Base-by-base conservation (phyloP, 306 rosid species). In the Begonia masoniana region DNA sequence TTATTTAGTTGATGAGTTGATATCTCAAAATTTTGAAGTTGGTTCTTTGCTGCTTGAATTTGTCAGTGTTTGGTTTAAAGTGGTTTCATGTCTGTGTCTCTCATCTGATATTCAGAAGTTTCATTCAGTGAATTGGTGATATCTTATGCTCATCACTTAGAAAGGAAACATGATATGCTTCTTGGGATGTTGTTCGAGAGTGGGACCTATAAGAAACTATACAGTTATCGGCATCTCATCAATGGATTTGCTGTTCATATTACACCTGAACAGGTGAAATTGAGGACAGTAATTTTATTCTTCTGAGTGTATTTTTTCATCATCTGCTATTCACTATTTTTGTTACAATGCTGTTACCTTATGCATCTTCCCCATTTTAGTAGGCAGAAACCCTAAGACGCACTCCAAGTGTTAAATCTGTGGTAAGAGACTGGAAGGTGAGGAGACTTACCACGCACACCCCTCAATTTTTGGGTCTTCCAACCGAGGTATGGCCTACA, bases 361-460 rank as follows among this genome's bases (percentile, higher is more conserved):
- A 42, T 62, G 43, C 43, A 54, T 45, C 55, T 73, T 70, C 67
- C 66, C 71, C 74, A 62, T 61, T 71, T 81, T 87, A 83, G 86
- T 92, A 92, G 99, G 99, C 99, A 77, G 93, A 92, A 74, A 79
- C 66, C 70, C 78, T 92, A 63, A 77, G 85, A 78, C 95, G 47
- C 63, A 72, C 89, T 24, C 87, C 96, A 24, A 87, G 82, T 68
- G 99, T 92, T 64, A 92, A 81, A 74, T 81, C 93, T 31, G 83
- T 92, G 65, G 87, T 60, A 73, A 81, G 85, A 74, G 99, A 92
- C 68, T 92, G 96, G 96, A 92, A 92, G 79, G 99, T 92, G 51
- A 72, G 64, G 68, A 83, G 67, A 74, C 93, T 83, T 31, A 92
- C 99, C 9, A 92, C 99, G 2, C 78, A 92, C 64, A 92, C 99